Base-by-base conservation (phyloP, 305 asterid species). In the Fraxinus dipetala region DNA sequence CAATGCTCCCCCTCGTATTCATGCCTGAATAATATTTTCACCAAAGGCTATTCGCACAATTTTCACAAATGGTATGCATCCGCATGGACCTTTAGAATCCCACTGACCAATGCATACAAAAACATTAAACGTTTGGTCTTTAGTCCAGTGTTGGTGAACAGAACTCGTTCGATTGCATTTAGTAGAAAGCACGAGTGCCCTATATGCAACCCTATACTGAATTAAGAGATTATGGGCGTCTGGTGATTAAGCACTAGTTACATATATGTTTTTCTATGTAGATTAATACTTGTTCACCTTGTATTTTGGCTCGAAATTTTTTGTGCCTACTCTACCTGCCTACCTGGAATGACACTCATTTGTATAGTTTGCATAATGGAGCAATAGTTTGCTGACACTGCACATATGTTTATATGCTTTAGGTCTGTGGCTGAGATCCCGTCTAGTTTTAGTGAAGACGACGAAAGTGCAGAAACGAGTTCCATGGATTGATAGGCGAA, bases 391-490 rank as follows among this genome's bases (percentile, higher is more conserved):
- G 45, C 76, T 70, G 8, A 70, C 76, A 30, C 14, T 70, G 26
- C 24, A 32, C 22, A 5, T 5, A 14, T 70, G 13, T 67, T 67
- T 11, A 67, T 70, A 6, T 70, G 76, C 76, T 82, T 63, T 75
- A 88, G 93, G 91, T 76, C 89, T 45, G 83, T 80, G 54, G 48
- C 88, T 6, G 95, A 91, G 89, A 83, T 91, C 86, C 93, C 92
- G 43, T 85, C 93, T 38, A 88, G 93, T 84, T 89, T 86, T 80
- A 90, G 93, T 40, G 94, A 91, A 85, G 94, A 88, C 48, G 92
- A 90, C 69, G 97, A 87, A 87, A 90, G 92, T 80, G 94, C 87
- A 22, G 96, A 91, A 83, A 89, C 95, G 24, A 87, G 92, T 91
- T 90, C 93, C 0, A 86, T 77, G 84, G 93, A 88, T 59, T 90